Evolutionary conservation across 2,329 filamentous ascomycete species (phyloP).

Genomic region (Epichloe bromicola): DNA sequence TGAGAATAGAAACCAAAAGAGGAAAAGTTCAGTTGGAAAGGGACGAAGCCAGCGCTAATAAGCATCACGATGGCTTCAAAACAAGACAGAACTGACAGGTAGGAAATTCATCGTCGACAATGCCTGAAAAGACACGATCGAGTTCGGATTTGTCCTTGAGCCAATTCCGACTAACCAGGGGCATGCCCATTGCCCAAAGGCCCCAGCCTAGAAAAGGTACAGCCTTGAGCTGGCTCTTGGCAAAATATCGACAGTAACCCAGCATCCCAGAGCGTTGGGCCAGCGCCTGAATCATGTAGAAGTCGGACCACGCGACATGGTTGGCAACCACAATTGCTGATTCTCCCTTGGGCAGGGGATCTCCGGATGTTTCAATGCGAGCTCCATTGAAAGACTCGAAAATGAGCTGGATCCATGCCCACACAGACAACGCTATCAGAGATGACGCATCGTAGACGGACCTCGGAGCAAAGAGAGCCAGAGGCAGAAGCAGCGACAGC

Average conservation of each 20-base stretch:
- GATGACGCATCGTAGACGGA: constrained; percentile 42
- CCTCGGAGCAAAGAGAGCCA: constrained; percentile 34
- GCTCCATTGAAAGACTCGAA: constrained; percentile 43
- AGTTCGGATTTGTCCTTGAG: constrained; percentile 42
- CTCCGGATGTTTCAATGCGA: constrained; percentile 38
- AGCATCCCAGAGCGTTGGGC: constrained; percentile 44
- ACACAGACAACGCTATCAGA: constrained; percentile 38
- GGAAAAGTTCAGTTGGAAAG: too few species aligned
- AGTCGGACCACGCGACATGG: constrained; percentile 49
- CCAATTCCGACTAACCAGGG: constrained; percentile 48
- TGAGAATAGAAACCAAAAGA: background rate
- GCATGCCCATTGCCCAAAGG: constrained; percentile 52
- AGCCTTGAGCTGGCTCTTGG: constrained; percentile 44
- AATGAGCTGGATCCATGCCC: constrained; percentile 43
- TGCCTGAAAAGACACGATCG: constrained; percentile 41
- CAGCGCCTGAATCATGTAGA: constrained; percentile 50
- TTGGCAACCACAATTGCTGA: constrained; percentile 48
- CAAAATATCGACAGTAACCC: constrained; percentile 47
- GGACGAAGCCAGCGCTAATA: background rate
- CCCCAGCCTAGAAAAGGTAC: constrained; percentile 52
- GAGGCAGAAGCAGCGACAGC: constrained; percentile 34
- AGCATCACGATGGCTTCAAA: background rate
- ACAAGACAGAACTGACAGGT: constrained; percentile 34
- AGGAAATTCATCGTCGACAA: constrained; percentile 38
- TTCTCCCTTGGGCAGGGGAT: constrained; percentile 37